phyloP scores from a whole-genome alignment of 768 basidiomycete species.

The Exidia glandulosa region DNA sequence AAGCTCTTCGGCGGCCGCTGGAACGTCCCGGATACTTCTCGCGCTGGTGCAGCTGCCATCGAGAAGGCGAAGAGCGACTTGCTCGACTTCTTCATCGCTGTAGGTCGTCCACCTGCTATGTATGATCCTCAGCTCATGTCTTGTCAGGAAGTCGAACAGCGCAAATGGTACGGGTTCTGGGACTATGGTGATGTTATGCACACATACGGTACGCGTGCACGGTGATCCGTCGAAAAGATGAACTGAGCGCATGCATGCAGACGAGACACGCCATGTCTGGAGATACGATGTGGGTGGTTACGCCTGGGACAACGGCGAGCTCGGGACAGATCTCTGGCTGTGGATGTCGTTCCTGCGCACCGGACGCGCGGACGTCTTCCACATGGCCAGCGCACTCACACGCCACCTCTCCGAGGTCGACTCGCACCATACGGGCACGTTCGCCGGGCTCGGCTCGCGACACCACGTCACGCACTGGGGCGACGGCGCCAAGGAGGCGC shows the following conservation, averaged over 20 bases:
- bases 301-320: not conserved
- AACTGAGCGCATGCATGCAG: not conserved
- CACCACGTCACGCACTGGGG: not conserved
- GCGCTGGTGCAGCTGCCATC: not conserved
- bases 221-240: not conserved
- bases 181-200: not conserved
- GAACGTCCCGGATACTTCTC: not conserved
- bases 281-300: not conserved
- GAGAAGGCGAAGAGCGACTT: not conserved
- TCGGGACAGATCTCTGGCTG: not conserved
- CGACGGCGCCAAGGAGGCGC: not conserved
- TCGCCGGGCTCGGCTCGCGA: not conserved
- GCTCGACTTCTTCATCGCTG: not conserved
- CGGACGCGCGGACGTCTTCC: not conserved
- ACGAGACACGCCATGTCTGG: not conserved
- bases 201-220: not conserved
- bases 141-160: not conserved
- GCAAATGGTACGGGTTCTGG: conserved; percentile 1
- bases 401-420: not conserved
- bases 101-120: not conserved
- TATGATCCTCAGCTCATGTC: not conserved
- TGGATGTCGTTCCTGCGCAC: not conserved
- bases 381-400: not conserved
- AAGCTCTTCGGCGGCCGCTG: not conserved
- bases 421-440: not conserved